A percentile compares a stretch with the other conserved stretches of the same genome.
Conservation (phyloP, 345 rosid species). For the Murraya koenigii region DNA sequence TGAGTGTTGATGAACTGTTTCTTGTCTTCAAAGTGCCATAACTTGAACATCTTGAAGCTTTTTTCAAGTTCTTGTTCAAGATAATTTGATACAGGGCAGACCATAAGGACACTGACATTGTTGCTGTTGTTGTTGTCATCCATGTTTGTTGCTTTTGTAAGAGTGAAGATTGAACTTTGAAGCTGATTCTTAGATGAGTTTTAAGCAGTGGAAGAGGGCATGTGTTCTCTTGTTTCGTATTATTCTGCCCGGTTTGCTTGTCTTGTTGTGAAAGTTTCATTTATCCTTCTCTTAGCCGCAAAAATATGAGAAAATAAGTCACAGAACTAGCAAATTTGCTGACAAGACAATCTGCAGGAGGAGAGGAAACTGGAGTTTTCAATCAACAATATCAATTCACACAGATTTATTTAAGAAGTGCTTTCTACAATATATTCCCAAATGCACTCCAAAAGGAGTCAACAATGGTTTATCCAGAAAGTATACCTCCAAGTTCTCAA, state of each 20-base stretch:
- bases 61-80: conserved; percentile 45
- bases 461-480: conserved; percentile 40
- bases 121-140: conserved; percentile 7
- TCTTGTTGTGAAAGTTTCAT: too few relatives aligned
- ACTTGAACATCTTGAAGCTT: conserved; percentile 41
- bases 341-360: too few relatives aligned
- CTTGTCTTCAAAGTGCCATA: conserved; percentile 34
- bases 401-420: background rate
- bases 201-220: too few relatives aligned
- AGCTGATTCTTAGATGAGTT: background rate
- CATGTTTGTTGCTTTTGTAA: background rate
- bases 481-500: conserved; percentile 48
- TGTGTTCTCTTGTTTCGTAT: background rate
- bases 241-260: background rate
- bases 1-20: conserved; percentile 29
- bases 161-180: background rate
- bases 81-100: conserved; percentile 53
- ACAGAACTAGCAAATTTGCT: too few relatives aligned
- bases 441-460: conserved; percentile 15
- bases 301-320: background rate
- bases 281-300: too few relatives aligned
- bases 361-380: too few relatives aligned
- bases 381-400: too few relatives aligned
- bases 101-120: conserved; percentile 49
- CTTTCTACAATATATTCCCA: background rate